Conservation (phyloP, 148 eudicot species). For the Camellia lanceoleosa region DNA sequence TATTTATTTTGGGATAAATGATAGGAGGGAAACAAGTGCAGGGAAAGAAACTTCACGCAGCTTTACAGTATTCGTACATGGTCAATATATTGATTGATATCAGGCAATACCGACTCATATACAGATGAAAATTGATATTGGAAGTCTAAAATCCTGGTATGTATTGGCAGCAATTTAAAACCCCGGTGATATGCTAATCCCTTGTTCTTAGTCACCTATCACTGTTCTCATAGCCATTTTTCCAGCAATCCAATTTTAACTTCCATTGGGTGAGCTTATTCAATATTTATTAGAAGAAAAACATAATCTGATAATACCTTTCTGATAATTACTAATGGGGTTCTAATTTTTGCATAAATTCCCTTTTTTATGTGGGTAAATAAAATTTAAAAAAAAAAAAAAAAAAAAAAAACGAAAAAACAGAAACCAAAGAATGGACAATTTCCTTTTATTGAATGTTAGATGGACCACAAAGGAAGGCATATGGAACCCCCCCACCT, state of each 20-base stretch:
- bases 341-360: not conserved
- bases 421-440: not conserved
- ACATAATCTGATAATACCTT: not conserved
- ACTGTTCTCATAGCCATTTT: not conserved
- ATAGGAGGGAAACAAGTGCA: too few species aligned
- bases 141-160: too few species aligned
- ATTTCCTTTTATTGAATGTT: constrained; percentile 5
- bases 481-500: constrained; percentile 7
- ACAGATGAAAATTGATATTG: too few species aligned
- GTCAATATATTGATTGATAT: too few species aligned
- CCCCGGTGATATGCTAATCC: too few species aligned
- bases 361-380: not conserved
- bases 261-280: not conserved
- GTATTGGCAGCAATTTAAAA: too few species aligned
- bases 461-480: constrained; percentile 21
- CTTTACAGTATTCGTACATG: too few species aligned
- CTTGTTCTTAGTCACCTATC: too few species aligned
- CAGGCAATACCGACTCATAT: too few species aligned
- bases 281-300: not conserved
- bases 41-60: too few species aligned
- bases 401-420: not conserved
- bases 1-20: too few species aligned
- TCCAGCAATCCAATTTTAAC: not conserved
- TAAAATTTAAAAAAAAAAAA: not conserved
- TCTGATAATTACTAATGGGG: not conserved